A percentile compares a stretch with the other conserved stretches of the same genome.
These are phyloP conservation scores for Fusarium penzigii DNA, from an alignment of 2,329 filamentous ascomycete genomes.

Conservation along the genomic window DNA sequence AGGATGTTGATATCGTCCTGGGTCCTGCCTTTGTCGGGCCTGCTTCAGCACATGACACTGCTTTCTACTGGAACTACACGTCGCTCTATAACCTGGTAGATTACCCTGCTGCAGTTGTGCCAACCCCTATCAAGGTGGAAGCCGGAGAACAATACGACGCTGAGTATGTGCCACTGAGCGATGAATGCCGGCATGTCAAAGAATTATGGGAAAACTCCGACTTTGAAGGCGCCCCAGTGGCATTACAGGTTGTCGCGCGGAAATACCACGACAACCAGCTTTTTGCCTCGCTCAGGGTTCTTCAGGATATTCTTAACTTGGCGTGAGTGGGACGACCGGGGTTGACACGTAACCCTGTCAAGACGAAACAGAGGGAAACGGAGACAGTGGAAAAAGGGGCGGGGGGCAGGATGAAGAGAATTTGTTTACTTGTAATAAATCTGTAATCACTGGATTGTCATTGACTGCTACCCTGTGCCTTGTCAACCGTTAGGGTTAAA, in stretches of 20 bases:
- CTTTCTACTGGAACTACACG: conserved; percentile 40
- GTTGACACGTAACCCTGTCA: too few species aligned
- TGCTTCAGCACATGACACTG: conserved; percentile 38
- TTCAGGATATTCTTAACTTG: conserved; percentile 17
- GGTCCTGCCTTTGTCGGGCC: conserved; percentile 39
- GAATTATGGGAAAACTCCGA: conserved; percentile 34
- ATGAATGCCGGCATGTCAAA: conserved; percentile 32
- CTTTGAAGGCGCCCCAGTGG: conserved; percentile 36
- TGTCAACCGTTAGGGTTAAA: too few species aligned
- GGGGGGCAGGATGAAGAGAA: too few species aligned
- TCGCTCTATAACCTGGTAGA: conserved; percentile 41
- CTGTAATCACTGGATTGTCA: too few species aligned
- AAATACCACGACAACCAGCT: conserved; percentile 38
- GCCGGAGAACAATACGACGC: conserved; percentile 28
- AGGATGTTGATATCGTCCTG: conserved; percentile 40
- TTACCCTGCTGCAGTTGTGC: conserved; percentile 34
- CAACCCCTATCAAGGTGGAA: conserved; percentile 29
- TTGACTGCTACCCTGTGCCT: too few species aligned
- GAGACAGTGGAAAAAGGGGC: too few species aligned
- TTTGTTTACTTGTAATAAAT: too few species aligned
- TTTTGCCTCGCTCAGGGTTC: conserved; percentile 29
- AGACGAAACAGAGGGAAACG: too few species aligned
- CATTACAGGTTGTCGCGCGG: conserved; percentile 36
- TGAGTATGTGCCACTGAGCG: conserved; percentile 28
- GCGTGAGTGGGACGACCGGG: background rate